Percentiles rank a stretch among this genome's conserved stretches.
These are phyloP conservation scores for Hypoxylon fuscum DNA, from an alignment of 495 filamentous ascomycete genomes.

Conservation along the genomic window DNA sequence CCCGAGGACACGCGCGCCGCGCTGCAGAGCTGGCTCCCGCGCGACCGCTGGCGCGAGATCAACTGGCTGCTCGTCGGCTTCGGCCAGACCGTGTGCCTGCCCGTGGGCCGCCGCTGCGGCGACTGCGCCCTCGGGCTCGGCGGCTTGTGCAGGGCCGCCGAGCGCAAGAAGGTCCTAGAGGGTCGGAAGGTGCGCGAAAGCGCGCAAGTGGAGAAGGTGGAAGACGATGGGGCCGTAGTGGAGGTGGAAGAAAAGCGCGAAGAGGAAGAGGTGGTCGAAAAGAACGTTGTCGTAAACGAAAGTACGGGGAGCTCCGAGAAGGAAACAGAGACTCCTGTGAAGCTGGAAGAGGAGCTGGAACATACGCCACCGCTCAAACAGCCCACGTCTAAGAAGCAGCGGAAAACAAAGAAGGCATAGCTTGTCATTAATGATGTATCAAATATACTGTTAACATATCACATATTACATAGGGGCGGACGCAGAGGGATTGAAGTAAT, in stretches of 20 bases:
- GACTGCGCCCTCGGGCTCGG: slow-evolving; percentile 79
- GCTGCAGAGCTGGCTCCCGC: slow-evolving; percentile 85
- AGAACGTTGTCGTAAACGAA: slow-evolving; percentile 44
- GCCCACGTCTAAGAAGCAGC: slow-evolving; percentile 2
- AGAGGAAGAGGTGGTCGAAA: slow-evolving; percentile 45
- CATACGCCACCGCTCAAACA: slow-evolving; percentile 5
- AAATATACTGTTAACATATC: slow-evolving; percentile 5
- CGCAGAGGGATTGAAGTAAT: background rate
- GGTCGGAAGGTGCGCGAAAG: slow-evolving; percentile 52
- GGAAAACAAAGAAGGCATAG: slow-evolving; percentile 15
- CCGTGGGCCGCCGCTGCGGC: slow-evolving; percentile 80
- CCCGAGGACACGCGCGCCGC: slow-evolving; percentile 86
- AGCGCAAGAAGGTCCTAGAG: slow-evolving; percentile 61
- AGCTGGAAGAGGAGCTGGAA: background rate
- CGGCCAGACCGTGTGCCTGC: slow-evolving; percentile 85
- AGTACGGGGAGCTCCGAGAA: slow-evolving; percentile 15
- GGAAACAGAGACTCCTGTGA: background rate
- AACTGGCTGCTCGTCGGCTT: slow-evolving; percentile 92
- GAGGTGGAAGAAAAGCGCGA: slow-evolving; percentile 38
- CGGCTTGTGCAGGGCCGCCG: slow-evolving; percentile 80
- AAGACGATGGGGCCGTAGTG: slow-evolving; percentile 24
- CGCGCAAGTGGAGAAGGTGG: slow-evolving; percentile 32
- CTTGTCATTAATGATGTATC: background rate
- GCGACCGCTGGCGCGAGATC: slow-evolving; percentile 92
- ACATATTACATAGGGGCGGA: slow-evolving; percentile 1